phyloP scores from a whole-genome alignment of 179 eudicot species.

The Beta macrorhiza region DNA sequence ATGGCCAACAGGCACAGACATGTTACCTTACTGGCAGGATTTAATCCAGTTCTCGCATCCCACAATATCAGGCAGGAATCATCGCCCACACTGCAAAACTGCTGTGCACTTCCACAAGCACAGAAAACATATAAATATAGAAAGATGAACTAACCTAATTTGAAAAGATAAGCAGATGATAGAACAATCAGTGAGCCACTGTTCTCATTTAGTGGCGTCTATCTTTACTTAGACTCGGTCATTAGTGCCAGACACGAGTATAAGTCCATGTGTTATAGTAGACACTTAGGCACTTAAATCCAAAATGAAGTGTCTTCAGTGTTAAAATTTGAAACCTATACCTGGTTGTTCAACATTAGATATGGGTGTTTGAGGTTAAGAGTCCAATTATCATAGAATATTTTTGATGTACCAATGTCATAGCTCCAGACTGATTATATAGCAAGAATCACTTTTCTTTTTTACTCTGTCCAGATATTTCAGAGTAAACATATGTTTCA shows the following conservation, averaged over 20 bases:
- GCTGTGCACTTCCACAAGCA: conserved; percentile 63
- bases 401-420: background rate
- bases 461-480: background rate
- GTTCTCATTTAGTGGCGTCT: background rate
- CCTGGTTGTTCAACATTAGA: background rate
- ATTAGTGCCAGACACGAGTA: background rate
- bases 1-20: conserved; percentile 6
- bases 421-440: background rate
- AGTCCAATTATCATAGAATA: background rate
- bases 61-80: conserved; percentile 93
- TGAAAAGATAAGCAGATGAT: background rate
- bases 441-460: background rate
- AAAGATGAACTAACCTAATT: background rate
- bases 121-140: conserved; percentile 16
- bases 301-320: background rate
- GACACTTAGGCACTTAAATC: background rate
- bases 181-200: background rate
- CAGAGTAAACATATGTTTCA: background rate
- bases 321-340: too few species aligned
- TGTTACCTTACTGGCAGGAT: conserved; percentile 77
- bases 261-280: background rate
- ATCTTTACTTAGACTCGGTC: background rate
- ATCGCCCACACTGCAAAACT: conserved; percentile 95
- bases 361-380: background rate
- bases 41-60: conserved; percentile 83